These are phyloP conservation scores for Gossypium longicalyx DNA, from an alignment of 345 rosid genomes.

Conservation along the genomic window DNA sequence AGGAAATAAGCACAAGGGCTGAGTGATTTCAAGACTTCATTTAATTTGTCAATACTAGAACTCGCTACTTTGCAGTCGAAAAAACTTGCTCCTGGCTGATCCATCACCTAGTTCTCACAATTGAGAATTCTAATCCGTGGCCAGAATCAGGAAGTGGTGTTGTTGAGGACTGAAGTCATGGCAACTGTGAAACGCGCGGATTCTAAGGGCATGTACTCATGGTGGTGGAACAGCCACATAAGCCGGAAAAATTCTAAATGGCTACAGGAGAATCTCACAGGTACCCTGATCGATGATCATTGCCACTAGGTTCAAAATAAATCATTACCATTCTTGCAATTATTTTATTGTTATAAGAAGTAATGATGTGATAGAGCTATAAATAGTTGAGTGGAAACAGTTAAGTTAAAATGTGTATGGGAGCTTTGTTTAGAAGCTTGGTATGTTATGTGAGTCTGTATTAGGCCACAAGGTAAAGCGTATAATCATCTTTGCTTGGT, in stretches of 20 bases:
- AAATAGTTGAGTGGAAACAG: background rate
- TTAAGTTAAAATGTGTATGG: background rate
- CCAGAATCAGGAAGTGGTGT: slow-evolving; percentile 16
- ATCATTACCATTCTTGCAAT: background rate
- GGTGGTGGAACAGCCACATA: slow-evolving; percentile 99
- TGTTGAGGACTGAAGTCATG: slow-evolving; percentile 40
- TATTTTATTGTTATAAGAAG: background rate
- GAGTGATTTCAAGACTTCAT: slow-evolving; percentile 4
- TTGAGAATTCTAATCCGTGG: slow-evolving; percentile 7
- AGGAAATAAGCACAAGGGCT: slow-evolving; percentile 20
- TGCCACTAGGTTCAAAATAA: background rate
- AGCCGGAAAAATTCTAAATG: slow-evolving; percentile 95
- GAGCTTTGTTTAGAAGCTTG: background rate
- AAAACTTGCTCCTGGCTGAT: slow-evolving; percentile 9
- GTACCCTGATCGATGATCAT: slow-evolving; percentile 29
- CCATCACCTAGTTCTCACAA: background rate
- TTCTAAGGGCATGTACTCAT: slow-evolving; percentile 67
- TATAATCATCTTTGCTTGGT: background rate
- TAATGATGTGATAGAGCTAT: background rate
- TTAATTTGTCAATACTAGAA: background rate
- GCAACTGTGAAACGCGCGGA: slow-evolving; percentile 35
- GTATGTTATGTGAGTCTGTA: background rate
- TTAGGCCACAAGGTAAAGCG: background rate
- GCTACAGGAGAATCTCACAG: slow-evolving; percentile 95
- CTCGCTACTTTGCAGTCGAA: slow-evolving; percentile 12